Conservation (phyloP, 129 eudicot species). For the Flaveria bidentis region DNA sequence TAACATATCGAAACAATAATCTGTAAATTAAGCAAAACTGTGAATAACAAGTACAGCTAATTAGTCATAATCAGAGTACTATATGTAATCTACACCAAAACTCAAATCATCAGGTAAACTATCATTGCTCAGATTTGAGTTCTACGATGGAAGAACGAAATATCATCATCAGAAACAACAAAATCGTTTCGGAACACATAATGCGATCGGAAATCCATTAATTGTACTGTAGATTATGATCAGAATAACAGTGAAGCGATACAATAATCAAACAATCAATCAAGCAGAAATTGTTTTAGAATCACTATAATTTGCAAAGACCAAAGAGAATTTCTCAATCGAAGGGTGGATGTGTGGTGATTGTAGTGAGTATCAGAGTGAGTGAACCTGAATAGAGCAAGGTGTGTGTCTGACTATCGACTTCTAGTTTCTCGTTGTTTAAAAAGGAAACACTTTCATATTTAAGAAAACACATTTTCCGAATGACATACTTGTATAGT, state of each 20-base stretch:
- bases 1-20: neutral
- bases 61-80: neutral
- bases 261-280: conserved; percentile 1
- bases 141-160: no score
- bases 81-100: neutral
- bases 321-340: neutral
- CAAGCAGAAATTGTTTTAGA: conserved; percentile 8
- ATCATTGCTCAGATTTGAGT: neutral
- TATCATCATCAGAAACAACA: neutral
- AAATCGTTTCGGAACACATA: conserved; percentile 1
- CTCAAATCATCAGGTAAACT: conserved; percentile 2
- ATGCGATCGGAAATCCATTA: conserved; percentile 24
- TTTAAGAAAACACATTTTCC: no score
- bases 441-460: neutral
- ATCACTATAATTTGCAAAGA: conserved; percentile 15
- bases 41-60: neutral
- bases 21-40: neutral
- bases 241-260: conserved; percentile 14
- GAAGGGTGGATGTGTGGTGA: conserved; percentile 32
- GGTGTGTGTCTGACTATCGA: conserved; percentile 14
- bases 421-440: conserved; percentile 15
- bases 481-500: no score
- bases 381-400: conserved; percentile 36
- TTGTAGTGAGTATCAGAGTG: conserved; percentile 30
- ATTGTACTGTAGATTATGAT: neutral